A percentile compares a stretch with the other conserved stretches of the same genome.
phyloP scores from a whole-genome alignment of 2,329 filamentous ascomycete genomes.

The Tolypocladium sp. region DNA sequence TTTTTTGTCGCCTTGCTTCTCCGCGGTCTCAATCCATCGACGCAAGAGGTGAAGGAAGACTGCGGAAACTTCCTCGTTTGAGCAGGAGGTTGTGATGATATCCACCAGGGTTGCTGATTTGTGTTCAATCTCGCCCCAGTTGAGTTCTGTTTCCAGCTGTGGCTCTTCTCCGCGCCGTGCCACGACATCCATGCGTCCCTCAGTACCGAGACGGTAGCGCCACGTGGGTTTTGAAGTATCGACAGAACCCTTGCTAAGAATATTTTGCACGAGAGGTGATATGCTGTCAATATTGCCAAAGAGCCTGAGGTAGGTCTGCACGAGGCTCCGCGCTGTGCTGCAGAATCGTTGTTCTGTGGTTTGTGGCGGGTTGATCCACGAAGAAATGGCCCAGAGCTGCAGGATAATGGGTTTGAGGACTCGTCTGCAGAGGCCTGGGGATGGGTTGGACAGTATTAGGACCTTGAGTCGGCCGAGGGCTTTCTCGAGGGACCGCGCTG shows the following conservation, averaged over 20 bases:
- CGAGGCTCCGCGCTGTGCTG: slow-evolving; percentile 36
- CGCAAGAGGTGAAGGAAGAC: slow-evolving; percentile 52
- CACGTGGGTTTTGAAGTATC: slow-evolving; percentile 30
- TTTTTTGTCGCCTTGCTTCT: slow-evolving; percentile 12
- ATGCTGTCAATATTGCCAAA: slow-evolving; percentile 42
- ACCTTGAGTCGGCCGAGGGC: slow-evolving; percentile 46
- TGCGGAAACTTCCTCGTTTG: slow-evolving; percentile 46
- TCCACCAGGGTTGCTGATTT: slow-evolving; percentile 39
- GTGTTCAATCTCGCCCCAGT: slow-evolving; percentile 35
- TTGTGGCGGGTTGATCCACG: slow-evolving; percentile 31
- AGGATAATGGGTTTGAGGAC: slow-evolving; percentile 49
- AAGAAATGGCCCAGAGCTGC: slow-evolving; percentile 54
- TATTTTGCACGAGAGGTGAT: slow-evolving; percentile 37
- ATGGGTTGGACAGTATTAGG: slow-evolving; percentile 54
- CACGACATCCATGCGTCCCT: slow-evolving; percentile 44
- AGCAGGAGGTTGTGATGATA: slow-evolving; percentile 38
- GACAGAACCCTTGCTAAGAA: slow-evolving; percentile 45
- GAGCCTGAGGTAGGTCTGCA: slow-evolving; percentile 50
- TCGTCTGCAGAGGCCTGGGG: slow-evolving; percentile 54
- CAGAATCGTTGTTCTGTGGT: slow-evolving; percentile 29
- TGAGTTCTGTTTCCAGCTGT: slow-evolving; percentile 16
- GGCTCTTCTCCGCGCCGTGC: slow-evolving; percentile 14
- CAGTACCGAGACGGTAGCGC: slow-evolving; percentile 37
- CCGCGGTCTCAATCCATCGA: slow-evolving; percentile 40
- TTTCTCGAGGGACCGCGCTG: slow-evolving; percentile 34